Conservation (phyloP, 371 early-diverging fungal genomes). For the Lichtheimia ornata region DNA sequence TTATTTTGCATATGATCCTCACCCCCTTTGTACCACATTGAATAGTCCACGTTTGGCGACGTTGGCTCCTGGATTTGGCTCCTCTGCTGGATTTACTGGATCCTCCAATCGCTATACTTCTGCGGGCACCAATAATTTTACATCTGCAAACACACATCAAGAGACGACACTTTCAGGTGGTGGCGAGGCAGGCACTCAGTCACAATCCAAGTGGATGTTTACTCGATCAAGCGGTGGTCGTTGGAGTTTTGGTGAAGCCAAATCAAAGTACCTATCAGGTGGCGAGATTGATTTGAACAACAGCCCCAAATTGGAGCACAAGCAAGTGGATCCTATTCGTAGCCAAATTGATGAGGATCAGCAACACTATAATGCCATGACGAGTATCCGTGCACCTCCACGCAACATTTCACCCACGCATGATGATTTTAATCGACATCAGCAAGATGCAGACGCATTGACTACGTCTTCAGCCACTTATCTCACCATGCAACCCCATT, state of each 20-base stretch:
- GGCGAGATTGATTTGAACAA: neutral
- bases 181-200: neutral
- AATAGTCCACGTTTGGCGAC: constrained; percentile 10
- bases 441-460: constrained; percentile 6
- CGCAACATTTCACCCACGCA: constrained; percentile 8
- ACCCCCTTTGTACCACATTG: too few relatives aligned
- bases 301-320: neutral
- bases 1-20: too few relatives aligned
- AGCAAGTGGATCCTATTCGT: constrained; percentile 5
- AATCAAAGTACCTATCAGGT: neutral
- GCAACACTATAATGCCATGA: constrained; percentile 31
- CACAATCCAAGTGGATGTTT: neutral
- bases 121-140: too few relatives aligned
- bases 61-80: constrained; percentile 10
- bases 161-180: neutral
- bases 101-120: neutral
- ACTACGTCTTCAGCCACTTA: constrained; percentile 15
- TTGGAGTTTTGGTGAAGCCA: neutral
- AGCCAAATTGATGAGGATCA: constrained; percentile 30
- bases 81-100: neutral
- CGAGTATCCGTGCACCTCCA: constrained; percentile 20
- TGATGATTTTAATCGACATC: constrained; percentile 1
- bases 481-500: constrained; percentile 2
- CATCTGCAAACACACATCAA: too few relatives aligned
- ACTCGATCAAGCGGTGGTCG: too few relatives aligned